phyloP scores from a whole-genome alignment of 2,329 filamentous ascomycete species.

The Ceratocystis diversiconidia region DNA sequence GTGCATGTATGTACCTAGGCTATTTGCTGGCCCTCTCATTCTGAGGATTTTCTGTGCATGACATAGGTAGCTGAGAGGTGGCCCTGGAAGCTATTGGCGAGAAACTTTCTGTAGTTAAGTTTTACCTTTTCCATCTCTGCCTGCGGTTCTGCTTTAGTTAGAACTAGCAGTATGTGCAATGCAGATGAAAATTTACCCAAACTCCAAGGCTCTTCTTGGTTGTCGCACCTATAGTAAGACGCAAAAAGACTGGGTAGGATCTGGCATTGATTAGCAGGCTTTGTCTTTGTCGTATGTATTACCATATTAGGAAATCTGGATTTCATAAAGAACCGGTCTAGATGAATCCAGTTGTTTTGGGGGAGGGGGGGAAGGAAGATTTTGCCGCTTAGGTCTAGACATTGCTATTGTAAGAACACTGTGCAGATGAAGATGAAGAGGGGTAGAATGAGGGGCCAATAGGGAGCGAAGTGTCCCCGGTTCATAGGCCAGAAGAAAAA shows the following conservation, averaged over 20 bases:
- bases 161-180: not conserved
- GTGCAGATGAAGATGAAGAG: not conserved
- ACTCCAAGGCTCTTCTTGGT: not conserved
- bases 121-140: not conserved
- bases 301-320: not conserved
- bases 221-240: not conserved
- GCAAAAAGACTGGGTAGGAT: not conserved
- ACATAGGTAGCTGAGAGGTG: constrained; percentile 3
- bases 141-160: not conserved
- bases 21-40: not conserved
- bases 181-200: not conserved
- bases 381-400: not conserved
- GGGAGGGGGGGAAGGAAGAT: not conserved
- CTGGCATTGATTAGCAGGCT: not conserved
- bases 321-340: not conserved
- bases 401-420: not conserved
- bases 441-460: not conserved
- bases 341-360: not conserved
- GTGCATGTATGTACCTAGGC: not conserved
- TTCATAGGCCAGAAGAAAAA: not conserved
- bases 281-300: not conserved
- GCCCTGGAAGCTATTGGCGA: not conserved
- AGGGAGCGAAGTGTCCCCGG: not conserved
- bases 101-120: not conserved
- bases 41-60: not conserved